Base-by-base conservation (phyloP, 2,329 filamentous ascomycete species). In the Diaporthe sp. region DNA sequence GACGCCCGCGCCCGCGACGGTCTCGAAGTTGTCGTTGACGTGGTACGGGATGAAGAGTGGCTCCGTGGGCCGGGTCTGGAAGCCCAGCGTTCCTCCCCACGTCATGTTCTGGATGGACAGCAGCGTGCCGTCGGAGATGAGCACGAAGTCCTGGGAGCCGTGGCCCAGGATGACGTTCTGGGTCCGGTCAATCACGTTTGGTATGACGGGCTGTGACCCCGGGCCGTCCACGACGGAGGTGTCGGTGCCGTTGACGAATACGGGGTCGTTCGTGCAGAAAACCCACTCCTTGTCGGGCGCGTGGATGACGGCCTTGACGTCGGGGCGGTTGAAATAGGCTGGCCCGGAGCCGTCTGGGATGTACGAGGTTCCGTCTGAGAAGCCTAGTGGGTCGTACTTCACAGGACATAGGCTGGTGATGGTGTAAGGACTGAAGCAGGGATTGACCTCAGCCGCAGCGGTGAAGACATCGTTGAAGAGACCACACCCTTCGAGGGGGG, bases 41-140 rank as follows among this genome's bases (percentile, higher is more conserved):
- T 92, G 90, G 81, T 90, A 92, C 0, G 94, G 94, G 0, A 95
- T 92, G 81, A 90, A 94, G 80, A 94, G 92, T 2, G 92, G 90
- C 71, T 91, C 88, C 1, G 81, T 82, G 0, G 94, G 94, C 0
- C 85, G 83, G 1, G 83, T 81, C 78, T 92, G 89, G 86, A 96
- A 96, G 0, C 94, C 94, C 71, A 93, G 90, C 58, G 87, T 82
- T 6, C 94, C 94, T 75, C 91, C 90, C 91, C 92, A 96, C 0
- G 93, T 95, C 92, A 96, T 94, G 85, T 95, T 95, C 81, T 96
- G 94, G 75, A 96, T 92, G 1, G 89, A 89, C 9, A 95, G 85
- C 1, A 96, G 86, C 0, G 93, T 93, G 22, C 94, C 94, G 81
- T 94, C 93, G 80, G 88, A 86, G 34, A 93, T 86, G 13, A 95